Evolutionary conservation across 2,329 filamentous ascomycete genomes (phyloP).

Genomic region (Hypomyces rosellus): DNA sequence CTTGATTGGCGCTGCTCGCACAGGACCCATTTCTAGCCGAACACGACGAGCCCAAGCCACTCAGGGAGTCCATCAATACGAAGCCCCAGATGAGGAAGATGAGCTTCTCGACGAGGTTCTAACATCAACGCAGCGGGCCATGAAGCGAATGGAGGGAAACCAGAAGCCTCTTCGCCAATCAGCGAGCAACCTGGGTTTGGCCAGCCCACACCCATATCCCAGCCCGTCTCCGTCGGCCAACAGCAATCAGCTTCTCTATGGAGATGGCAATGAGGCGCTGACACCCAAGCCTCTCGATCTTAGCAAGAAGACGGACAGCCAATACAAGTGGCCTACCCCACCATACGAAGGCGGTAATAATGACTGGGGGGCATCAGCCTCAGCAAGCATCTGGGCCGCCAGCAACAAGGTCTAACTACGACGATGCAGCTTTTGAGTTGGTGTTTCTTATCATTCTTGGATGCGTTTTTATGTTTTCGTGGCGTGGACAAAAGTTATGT

Average conservation of each 20-base stretch:
- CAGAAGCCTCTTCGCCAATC: constrained; percentile 50
- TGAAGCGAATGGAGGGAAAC: constrained; percentile 59
- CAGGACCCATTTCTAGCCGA: constrained; percentile 66
- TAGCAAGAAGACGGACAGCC: constrained; percentile 46
- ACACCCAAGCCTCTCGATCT: constrained; percentile 68
- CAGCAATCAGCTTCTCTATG: constrained; percentile 69
- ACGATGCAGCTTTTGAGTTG: neutral
- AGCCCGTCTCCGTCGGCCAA: constrained; percentile 74
- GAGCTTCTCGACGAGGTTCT: constrained; percentile 89
- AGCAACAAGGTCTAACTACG: constrained; percentile 53
- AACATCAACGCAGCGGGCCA: constrained; percentile 67
- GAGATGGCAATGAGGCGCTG: constrained; percentile 54
- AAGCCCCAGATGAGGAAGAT: constrained; percentile 93
- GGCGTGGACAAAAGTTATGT: constrained; percentile 12
- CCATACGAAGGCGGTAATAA: constrained; percentile 73
- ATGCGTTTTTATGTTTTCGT: constrained; percentile 19
- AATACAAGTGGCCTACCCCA: constrained; percentile 85
- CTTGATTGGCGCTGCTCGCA: constrained; percentile 48
- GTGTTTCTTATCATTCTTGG: constrained; percentile 1
- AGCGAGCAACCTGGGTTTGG: constrained; percentile 54
- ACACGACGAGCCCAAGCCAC: constrained; percentile 70
- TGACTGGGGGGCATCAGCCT: constrained; percentile 81
- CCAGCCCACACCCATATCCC: constrained; percentile 48
- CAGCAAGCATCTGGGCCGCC: constrained; percentile 73
- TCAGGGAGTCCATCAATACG: constrained; percentile 76